phyloP scores from a whole-genome alignment of 352 stramenopile species.

The Phytophthora constricta region DNA sequence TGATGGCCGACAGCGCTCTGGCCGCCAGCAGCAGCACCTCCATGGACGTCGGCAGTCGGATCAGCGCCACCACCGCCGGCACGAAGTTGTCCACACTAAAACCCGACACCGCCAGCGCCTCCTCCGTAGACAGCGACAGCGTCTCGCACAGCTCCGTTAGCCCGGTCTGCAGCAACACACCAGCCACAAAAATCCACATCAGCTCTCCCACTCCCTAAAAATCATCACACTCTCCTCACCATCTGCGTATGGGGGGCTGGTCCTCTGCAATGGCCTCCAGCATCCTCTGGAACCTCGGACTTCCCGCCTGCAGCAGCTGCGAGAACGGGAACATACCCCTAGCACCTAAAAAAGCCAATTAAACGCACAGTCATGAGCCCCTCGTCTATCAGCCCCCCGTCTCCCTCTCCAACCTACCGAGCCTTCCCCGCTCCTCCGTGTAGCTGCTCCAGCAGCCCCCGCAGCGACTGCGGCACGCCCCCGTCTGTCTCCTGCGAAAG shows the following conservation, averaged over 20 bases:
- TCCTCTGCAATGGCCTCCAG: conserved; percentile 46
- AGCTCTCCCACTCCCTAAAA: background rate
- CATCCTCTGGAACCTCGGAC: conserved; percentile 51
- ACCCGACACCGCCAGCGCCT: conserved; percentile 65
- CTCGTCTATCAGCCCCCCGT: background rate
- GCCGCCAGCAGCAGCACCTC: conserved; percentile 69
- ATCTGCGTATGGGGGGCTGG: conserved; percentile 48
- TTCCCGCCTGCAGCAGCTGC: conserved; percentile 50
- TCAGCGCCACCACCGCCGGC: conserved; percentile 45
- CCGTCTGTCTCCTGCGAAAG: conserved; percentile 47
- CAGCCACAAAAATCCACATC: background rate
- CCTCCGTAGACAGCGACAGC: conserved; percentile 75
- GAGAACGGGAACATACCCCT: conserved; percentile 60
- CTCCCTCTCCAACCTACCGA: background rate
- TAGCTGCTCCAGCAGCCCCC: conserved; percentile 44
- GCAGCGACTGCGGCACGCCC: conserved; percentile 50
- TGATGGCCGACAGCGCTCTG: conserved; percentile 56
- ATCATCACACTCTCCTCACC: conserved; percentile 20
- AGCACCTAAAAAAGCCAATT: conserved; percentile 22
- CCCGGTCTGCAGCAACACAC: conserved; percentile 27
- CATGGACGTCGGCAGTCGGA: conserved; percentile 54
- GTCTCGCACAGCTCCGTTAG: conserved; percentile 72
- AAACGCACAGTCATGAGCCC: background rate
- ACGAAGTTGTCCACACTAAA: conserved; percentile 73
- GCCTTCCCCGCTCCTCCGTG: conserved; percentile 8